phyloP scores from a whole-genome alignment of 1,284 basidiomycete genomes.

The Cutaneotrichosporon dermatis region DNA sequence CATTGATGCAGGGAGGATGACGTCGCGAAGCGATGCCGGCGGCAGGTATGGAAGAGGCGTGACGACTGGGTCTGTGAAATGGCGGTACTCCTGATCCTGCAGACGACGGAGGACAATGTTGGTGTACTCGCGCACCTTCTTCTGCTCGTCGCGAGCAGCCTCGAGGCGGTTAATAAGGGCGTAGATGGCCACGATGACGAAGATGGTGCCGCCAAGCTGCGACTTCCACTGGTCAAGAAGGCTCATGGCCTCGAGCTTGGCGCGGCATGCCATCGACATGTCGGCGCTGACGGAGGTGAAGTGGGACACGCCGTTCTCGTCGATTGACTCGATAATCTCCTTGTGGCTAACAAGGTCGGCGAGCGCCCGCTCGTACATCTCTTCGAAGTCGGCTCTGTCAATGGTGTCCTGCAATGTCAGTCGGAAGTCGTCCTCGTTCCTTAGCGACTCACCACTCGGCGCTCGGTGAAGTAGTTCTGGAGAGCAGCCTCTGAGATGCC shows the following conservation, averaged over 20 bases:
- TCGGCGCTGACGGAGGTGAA: constrained; percentile 69
- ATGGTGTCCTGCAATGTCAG: constrained; percentile 30
- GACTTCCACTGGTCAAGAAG: constrained; percentile 66
- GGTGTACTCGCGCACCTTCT: constrained; percentile 69
- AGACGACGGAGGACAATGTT: constrained; percentile 73
- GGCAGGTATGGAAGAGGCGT: constrained; percentile 76
- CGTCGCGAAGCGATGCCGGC: constrained; percentile 84
- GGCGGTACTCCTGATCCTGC: constrained; percentile 61
- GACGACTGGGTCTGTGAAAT: constrained; percentile 77
- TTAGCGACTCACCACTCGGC: constrained; percentile 31
- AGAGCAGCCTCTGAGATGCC: constrained; percentile 60
- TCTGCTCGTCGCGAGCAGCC: constrained; percentile 60
- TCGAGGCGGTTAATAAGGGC: constrained; percentile 50
- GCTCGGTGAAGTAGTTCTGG: constrained; percentile 32
- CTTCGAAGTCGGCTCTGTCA: constrained; percentile 36
- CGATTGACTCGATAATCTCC: constrained; percentile 68
- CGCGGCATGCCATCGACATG: constrained; percentile 65
- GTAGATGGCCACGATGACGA: constrained; percentile 40
- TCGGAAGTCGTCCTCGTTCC: not conserved
- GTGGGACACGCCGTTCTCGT: constrained; percentile 69
- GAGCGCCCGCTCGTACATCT: constrained; percentile 61
- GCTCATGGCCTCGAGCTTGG: constrained; percentile 64
- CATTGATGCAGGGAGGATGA: constrained; percentile 76
- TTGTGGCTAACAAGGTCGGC: constrained; percentile 75
- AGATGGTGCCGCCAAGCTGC: constrained; percentile 54